Base-by-base conservation (phyloP, 306 rosid genomes). In the Chamaecrista fasciculata region DNA sequence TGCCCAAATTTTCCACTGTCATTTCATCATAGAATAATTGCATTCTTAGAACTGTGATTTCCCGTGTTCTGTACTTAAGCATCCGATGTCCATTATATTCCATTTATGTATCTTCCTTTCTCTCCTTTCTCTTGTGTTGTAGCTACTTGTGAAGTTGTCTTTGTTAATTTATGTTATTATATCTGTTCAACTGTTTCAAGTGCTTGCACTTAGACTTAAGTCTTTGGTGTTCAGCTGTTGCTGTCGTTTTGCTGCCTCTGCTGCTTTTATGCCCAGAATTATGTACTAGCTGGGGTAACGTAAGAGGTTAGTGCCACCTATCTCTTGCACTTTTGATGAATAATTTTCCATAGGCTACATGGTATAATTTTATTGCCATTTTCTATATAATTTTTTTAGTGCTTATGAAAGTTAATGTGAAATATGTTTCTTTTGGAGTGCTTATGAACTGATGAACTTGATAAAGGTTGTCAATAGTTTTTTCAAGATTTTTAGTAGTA, bases 191-290 rank as follows among this genome's bases (percentile, higher is more conserved):
- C 57, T 43, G 18, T 72, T 33, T 51, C 33, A 2, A 25, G 6
- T 50, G 71, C 20, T 50, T 39, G 56, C 46, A 37, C 44, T 51
- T 39, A 21, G 43, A 47, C 57, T 46, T 49, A 12, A 63, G 44
- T 62, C 24, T 36, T 62, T 49, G 62, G 51, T 25, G 55, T 50
- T 24, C n/a, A 50, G 55, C n/a, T 62, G 46, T 29, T 72, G 55
- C 51, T 36, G 51, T 37, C 21, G 33, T 39, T 65, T 26, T 23
- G 63, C 70, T 14, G 64, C 53, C 50, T 15, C 62, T 61, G 62
- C 76, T 61, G 43, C 10, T 37, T n/a, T 26, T 25, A 10, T 31
- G 39, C 12, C 50, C 23, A 37, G 60, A 8, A 40, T 15, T 40
- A 60, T 36, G 61, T 37, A 48, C 34, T 47, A 37, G 37, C 39